Base-by-base conservation (phyloP, 169 alveolate species). In the Ichthyophthirius multifiliis region DNA sequence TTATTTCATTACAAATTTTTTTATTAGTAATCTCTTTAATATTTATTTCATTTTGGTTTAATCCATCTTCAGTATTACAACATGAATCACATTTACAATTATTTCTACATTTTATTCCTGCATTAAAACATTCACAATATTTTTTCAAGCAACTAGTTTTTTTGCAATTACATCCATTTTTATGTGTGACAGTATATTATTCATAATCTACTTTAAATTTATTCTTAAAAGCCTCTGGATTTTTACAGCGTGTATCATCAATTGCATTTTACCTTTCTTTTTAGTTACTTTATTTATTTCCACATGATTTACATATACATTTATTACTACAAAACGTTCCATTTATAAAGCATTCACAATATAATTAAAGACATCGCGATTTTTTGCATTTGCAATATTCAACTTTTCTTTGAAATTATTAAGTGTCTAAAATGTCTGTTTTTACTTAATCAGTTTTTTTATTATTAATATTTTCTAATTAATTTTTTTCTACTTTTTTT, bases 291-390 rank as follows among this genome's bases (percentile, higher is more conserved):
- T 74, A 81, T 43, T 82, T 74, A 83, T 95, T 95, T 3, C 85
- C 83, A 31, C 98, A 95, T 45, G 84, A 87, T 43, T 63, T 44
- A 64, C 98, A 95, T 77, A 90, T 93, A 82, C 98, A 95, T 76
- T 84, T 87, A 20, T 83, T 83, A 32, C 76, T 46, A 75, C 98
- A 95, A 74, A 82, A 84, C 34, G 82, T 85, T 27, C 95, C 96
- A 32, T 78, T 76, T 0, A 94, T 93, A 83, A 95, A 95, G 37
- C 98, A 95, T 43, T 95, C 98, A 71, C 98, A 95, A 76, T 95
- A 95, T 16, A 95, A 87, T 79, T 95, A 93, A 20, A 93, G 78
- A 76, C 98, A 95, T 75, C 90, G 93, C 16, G 96, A 86, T 67
- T 93, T 95, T 76, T 85, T 89, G 55, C 98, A 95, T 55, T 90